These are phyloP conservation scores for Populus nigra DNA, from an alignment of 345 rosid species.

Conservation along the genomic window DNA sequence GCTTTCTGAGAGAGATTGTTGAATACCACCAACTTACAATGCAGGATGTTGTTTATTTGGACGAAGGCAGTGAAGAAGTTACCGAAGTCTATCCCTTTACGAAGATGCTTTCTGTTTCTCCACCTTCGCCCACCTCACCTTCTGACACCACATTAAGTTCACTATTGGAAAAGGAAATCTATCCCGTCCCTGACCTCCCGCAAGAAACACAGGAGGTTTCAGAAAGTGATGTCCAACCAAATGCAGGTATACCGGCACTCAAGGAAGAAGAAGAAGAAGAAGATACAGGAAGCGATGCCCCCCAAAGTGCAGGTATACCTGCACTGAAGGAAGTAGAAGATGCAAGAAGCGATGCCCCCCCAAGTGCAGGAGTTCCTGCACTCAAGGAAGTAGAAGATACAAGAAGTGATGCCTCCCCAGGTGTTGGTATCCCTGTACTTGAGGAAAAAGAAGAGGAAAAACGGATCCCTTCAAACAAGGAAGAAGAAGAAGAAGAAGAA, in stretches of 20 bases:
- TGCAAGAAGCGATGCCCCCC: conserved; percentile 11
- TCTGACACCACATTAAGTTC: conserved; percentile 30
- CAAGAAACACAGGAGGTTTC: conserved; percentile 24
- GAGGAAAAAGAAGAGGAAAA: conserved; percentile 23
- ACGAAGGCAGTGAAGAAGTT: conserved; percentile 86
- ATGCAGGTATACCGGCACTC: conserved; percentile 1
- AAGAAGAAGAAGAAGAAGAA: neutral
- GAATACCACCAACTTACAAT: conserved; percentile 93
- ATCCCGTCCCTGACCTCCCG: conserved; percentile 6
- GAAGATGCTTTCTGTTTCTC: conserved; percentile 48
- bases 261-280: conserved; percentile 21
- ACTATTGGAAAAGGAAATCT: conserved; percentile 28
- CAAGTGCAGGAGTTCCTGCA: conserved; percentile 5
- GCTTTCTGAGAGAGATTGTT: conserved; percentile 88
- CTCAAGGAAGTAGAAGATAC: conserved; percentile 8
- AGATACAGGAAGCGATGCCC: conserved; percentile 14
- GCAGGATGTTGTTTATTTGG: conserved; percentile 93
- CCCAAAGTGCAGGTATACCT: conserved; percentile 7
- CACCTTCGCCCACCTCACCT: conserved; percentile 55
- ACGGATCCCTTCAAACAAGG: neutral
- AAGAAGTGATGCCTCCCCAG: conserved; percentile 16
- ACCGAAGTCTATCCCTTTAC: conserved; percentile 71
- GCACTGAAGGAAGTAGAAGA: conserved; percentile 3
- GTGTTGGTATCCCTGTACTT: neutral
- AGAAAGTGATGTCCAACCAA: conserved; percentile 16